Conservation (phyloP, 345 rosid genomes). For the Syzygium aromaticum region DNA sequence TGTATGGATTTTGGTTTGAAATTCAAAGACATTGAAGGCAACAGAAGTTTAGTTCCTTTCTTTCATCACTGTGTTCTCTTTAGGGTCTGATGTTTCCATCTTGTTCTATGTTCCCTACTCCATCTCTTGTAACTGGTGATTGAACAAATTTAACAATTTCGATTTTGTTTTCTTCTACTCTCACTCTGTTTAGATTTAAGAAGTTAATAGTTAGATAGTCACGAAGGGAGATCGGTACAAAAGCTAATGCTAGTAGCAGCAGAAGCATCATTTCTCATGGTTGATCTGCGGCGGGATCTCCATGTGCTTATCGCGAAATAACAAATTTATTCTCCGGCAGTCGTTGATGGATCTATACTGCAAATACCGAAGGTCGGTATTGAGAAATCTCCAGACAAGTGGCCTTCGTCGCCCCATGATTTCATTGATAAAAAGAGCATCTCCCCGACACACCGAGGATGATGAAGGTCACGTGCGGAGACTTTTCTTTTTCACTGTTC, state of each 20-base stretch:
- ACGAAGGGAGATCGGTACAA: not conserved
- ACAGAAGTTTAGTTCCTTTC: not conserved
- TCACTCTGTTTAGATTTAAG: not conserved
- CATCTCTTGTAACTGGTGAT: not conserved
- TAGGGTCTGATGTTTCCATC: not conserved
- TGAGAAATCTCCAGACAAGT: not conserved
- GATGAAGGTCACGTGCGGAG: not conserved
- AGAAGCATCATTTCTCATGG: not conserved
- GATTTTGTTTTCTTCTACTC: not conserved
- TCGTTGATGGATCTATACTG: not conserved
- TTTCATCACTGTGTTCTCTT: not conserved
- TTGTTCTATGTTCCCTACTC: not conserved
- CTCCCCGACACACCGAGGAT: not conserved
- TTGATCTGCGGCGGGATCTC: not conserved
- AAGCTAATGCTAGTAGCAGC: not conserved
- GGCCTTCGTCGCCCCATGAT: not conserved
- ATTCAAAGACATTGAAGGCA: not conserved
- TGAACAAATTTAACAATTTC: not conserved
- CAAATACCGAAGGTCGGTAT: not conserved
- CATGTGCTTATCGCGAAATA: not conserved
- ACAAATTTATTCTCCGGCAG: not conserved
- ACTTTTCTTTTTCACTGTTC: not conserved
- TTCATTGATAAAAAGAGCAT: not conserved
- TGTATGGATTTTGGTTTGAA: not conserved
- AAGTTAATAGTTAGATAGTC: not conserved